phyloP scores from a whole-genome alignment of 495 filamentous ascomycete species.

The Aspergillus ostianus region DNA sequence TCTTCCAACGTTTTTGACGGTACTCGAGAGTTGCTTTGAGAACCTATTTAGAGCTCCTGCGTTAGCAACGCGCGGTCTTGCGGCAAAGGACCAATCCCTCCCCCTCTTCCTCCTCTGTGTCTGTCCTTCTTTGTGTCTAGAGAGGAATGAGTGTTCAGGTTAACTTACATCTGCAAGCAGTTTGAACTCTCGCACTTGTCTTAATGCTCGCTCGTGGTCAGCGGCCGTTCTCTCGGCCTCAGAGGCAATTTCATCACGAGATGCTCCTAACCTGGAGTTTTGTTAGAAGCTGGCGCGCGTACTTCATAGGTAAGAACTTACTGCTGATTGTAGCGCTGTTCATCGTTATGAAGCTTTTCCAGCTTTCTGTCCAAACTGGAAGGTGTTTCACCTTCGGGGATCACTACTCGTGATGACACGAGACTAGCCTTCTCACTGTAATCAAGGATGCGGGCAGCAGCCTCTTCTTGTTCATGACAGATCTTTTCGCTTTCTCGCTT shows the following conservation, averaged over 20 bases:
- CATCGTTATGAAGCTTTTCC: conserved; percentile 54
- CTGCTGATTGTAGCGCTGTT: conserved; percentile 49
- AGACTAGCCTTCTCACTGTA: conserved; percentile 57
- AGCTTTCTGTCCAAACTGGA: conserved; percentile 63
- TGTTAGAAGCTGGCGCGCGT: background rate
- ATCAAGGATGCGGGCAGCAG: conserved; percentile 45
- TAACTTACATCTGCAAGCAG: conserved; percentile 50
- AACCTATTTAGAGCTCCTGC: conserved; percentile 23
- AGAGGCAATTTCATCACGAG: conserved; percentile 61
- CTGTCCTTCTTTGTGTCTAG: background rate
- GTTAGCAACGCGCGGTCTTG: background rate
- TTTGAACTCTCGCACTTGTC: conserved; percentile 48
- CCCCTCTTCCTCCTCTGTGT: too few relatives aligned
- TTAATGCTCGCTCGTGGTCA: conserved; percentile 41
- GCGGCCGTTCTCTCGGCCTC: conserved; percentile 44
- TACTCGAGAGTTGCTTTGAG: conserved; percentile 66
- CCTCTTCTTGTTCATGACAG: conserved; percentile 46
- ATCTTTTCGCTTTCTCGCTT: conserved; percentile 46
- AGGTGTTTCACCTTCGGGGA: conserved; percentile 67
- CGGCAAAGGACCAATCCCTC: background rate
- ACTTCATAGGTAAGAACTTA: conserved; percentile 29
- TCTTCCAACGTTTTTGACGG: conserved; percentile 72
- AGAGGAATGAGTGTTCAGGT: too few relatives aligned
- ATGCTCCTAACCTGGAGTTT: conserved; percentile 59
- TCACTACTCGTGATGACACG: conserved; percentile 59